Conservation (phyloP, 148 eudicot species). For the Rhododendron mucronatum region DNA sequence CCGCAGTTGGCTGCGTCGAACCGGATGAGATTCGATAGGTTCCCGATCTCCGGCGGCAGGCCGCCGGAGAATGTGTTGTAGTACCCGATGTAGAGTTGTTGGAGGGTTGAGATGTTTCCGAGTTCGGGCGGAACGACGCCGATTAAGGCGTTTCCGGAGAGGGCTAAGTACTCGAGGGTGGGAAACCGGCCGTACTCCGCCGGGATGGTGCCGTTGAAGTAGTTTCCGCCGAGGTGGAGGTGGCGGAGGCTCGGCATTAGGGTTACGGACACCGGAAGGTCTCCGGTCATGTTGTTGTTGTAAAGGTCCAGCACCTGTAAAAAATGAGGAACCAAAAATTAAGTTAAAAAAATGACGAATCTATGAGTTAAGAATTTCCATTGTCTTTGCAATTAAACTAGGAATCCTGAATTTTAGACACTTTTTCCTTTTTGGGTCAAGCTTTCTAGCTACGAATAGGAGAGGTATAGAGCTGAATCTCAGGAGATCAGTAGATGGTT, state of each 20-base stretch:
- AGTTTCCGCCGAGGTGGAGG: constrained; percentile 79
- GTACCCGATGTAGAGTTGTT: constrained; percentile 80
- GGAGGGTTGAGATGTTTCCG: constrained; percentile 52
- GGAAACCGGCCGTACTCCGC: constrained; percentile 60
- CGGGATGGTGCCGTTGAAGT: constrained; percentile 66
- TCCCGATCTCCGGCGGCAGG: constrained; percentile 74
- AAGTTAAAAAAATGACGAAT: too few relatives aligned
- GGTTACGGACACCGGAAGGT: constrained; percentile 34
- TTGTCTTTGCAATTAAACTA: too few relatives aligned
- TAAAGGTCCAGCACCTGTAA: constrained; percentile 63
- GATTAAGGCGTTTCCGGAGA: constrained; percentile 74
- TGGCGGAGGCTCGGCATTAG: constrained; percentile 43
- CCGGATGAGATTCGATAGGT: constrained; percentile 39
- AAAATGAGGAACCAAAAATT: background rate
- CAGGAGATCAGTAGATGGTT: too few relatives aligned
- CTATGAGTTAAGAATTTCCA: too few relatives aligned
- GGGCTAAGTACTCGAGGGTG: constrained; percentile 63
- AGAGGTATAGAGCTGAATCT: too few relatives aligned
- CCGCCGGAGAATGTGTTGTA: constrained; percentile 57
- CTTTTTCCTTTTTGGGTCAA: too few relatives aligned
- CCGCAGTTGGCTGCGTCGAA: constrained; percentile 89
- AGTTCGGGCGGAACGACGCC: constrained; percentile 62
- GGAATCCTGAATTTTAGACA: too few relatives aligned
- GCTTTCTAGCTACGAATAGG: too few relatives aligned
- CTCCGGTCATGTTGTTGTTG: constrained; percentile 68